Evolutionary conservation across 2,329 filamentous ascomycete species (phyloP), one percentile per base, ranked within the genome.

Genomic region (Penicillium sp.): DNA sequence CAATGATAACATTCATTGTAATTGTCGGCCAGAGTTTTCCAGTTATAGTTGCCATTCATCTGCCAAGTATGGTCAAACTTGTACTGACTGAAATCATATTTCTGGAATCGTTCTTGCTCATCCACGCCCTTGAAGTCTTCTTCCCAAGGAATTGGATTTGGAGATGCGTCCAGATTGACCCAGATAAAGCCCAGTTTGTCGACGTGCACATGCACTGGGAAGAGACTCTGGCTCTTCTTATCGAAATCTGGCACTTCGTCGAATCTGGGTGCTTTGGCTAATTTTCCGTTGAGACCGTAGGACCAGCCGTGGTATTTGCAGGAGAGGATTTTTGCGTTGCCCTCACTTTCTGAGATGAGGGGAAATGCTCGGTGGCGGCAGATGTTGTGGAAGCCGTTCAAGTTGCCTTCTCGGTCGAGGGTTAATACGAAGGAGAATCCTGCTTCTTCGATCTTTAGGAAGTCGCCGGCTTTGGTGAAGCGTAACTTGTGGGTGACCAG

Each of bases 291-390:
- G 7, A 85, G 69, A 2, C 81, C 81, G 56, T 85, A 86, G 0
- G 81, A 83, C 83, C 84, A 86, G 47, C 82, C 83, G 60, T 86
- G 83, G 60, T 86, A 86, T 59, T 81, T 81, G 77, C 84, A 86
- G 2, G 81, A 76, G 48, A 86, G 77, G 53, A 85, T 78, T 59
- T 72, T 78, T 53, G 75, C 75, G 54, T 77, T 78, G 7, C 83
- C 84, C 39, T 77, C 68, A 2, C 78, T 72, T 37, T 77, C 72
- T 1, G 75, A 76, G 9, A 85, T 79, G 8, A 86, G 77, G 3
- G 83, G 82, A 61, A 80, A 86, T 11, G 84, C 84, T 3, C 84
- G 79, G 67, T 86, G 84, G 7, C 83, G 73, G 71, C 84, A 86
- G 50, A 85, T 75, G 63, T 86, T 86, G 73, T 86, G 84, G 69